A percentile compares a stretch with the other conserved stretches of the same genome.
These are phyloP conservation scores for Melanomma pulvis-pyrius DNA, from an alignment of 495 filamentous ascomycete genomes.

Conservation along the genomic window DNA sequence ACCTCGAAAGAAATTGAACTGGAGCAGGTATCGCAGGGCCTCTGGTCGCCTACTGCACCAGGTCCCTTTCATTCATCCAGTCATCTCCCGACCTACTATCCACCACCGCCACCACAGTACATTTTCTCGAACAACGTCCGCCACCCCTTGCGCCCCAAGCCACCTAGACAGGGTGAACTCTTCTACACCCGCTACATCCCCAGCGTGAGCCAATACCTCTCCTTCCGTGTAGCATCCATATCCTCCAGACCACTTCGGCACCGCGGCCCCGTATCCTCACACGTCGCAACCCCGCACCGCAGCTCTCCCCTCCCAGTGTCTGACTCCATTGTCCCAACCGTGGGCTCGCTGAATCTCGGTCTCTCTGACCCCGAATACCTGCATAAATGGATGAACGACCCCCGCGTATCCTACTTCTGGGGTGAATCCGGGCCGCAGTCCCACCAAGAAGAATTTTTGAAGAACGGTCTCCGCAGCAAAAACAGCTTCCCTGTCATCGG, in stretches of 20 bases:
- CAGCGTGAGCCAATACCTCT: conserved; percentile 79
- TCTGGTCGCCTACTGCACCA: conserved; percentile 47
- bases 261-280: conserved; percentile 53
- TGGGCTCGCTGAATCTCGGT: conserved; percentile 41
- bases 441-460: conserved; percentile 71
- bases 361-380: conserved; percentile 70
- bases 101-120: conserved; percentile 79
- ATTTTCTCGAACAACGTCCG: conserved; percentile 75
- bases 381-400: conserved; percentile 87
- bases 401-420: conserved; percentile 83
- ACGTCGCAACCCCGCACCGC: conserved; percentile 36
- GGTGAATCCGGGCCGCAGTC: conserved; percentile 64
- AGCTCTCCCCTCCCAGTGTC: conserved; percentile 37
- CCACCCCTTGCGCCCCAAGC: conserved; percentile 87
- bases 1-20: conserved; percentile 22
- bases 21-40: conserved; percentile 42
- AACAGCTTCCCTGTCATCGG: conserved; percentile 92
- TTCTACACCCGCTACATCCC: conserved; percentile 90
- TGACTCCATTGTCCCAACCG: conserved; percentile 43
- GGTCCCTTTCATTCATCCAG: conserved; percentile 76
- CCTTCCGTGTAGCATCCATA: conserved; percentile 76
- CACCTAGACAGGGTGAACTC: conserved; percentile 80
- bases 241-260: conserved; percentile 57
- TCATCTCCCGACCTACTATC: conserved; percentile 88
- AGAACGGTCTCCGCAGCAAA: conserved; percentile 60